A percentile compares a stretch with the other conserved stretches of the same genome.
phyloP scores from a whole-genome alignment of 2,329 filamentous ascomycete species.

The Sporothrix curviconia region DNA sequence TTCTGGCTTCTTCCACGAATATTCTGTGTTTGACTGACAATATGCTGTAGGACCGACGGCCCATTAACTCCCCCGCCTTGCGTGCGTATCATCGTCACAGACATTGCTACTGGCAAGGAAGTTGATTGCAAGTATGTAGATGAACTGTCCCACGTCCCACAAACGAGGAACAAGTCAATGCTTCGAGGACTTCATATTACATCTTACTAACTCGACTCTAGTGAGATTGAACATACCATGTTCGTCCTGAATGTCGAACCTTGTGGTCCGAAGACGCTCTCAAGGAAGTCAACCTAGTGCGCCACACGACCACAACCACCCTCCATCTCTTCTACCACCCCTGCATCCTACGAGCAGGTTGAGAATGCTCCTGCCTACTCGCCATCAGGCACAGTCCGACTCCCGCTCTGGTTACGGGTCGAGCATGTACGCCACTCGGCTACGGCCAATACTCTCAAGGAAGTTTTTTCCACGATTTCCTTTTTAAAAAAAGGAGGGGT shows the following conservation, averaged over 20 bases:
- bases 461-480: too few species aligned
- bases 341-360: slow-evolving; percentile 64
- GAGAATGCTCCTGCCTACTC: slow-evolving; percentile 30
- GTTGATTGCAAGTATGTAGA: slow-evolving; percentile 69
- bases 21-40: neutral
- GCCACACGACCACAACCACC: slow-evolving; percentile 59
- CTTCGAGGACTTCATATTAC: slow-evolving; percentile 4
- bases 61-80: slow-evolving; percentile 94
- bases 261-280: slow-evolving; percentile 60
- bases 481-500: too few species aligned
- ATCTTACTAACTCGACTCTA: slow-evolving; percentile 28
- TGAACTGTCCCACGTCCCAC: neutral
- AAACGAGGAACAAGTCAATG: neutral
- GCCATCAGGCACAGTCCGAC: slow-evolving; percentile 32
- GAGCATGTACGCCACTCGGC: slow-evolving; percentile 20
- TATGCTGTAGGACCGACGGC: slow-evolving; percentile 70
- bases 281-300: slow-evolving; percentile 60
- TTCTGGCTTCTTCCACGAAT: neutral
- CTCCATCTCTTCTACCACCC: slow-evolving; percentile 74
- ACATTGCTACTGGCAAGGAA: slow-evolving; percentile 68
- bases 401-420: slow-evolving; percentile 29
- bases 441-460: slow-evolving; percentile 26
- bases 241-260: slow-evolving; percentile 59
- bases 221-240: slow-evolving; percentile 50
- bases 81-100: slow-evolving; percentile 73